These are phyloP conservation scores for Aegilops speltoides DNA, from an alignment of 176 grass and related monocot species.

Conservation along the genomic window DNA sequence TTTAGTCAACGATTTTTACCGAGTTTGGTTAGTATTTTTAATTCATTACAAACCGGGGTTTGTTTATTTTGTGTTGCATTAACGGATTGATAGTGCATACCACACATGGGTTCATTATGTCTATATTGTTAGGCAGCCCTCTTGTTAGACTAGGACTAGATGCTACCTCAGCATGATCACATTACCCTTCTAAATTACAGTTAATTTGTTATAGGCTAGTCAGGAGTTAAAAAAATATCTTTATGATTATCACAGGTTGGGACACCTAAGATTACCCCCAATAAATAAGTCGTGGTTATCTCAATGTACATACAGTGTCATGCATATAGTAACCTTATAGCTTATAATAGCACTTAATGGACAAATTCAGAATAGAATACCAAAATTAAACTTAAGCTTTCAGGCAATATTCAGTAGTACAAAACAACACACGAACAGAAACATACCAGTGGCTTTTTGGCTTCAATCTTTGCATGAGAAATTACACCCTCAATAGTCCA, in stretches of 20 bases:
- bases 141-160: not conserved
- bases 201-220: not conserved
- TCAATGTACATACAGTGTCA: not conserved
- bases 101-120: not conserved
- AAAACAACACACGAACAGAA: not conserved
- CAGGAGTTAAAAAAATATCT: not conserved
- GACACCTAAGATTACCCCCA: not conserved
- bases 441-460: conserved; percentile 32
- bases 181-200: not conserved
- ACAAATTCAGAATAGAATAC: not conserved
- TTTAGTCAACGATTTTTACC: not conserved
- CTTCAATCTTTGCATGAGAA: conserved; percentile 29
- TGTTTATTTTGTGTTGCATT: no score
- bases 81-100: not conserved
- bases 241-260: not conserved
- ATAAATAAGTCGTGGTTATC: not conserved
- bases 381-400: not conserved
- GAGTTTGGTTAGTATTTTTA: not conserved
- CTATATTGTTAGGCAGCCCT: not conserved
- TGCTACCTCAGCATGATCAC: not conserved
- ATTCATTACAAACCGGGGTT: not conserved
- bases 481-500: conserved; percentile 51
- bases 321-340: not conserved
- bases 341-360: not conserved
- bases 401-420: not conserved